Base-by-base conservation (phyloP, 139 green algal species). In the Closterium sp. region DNA sequence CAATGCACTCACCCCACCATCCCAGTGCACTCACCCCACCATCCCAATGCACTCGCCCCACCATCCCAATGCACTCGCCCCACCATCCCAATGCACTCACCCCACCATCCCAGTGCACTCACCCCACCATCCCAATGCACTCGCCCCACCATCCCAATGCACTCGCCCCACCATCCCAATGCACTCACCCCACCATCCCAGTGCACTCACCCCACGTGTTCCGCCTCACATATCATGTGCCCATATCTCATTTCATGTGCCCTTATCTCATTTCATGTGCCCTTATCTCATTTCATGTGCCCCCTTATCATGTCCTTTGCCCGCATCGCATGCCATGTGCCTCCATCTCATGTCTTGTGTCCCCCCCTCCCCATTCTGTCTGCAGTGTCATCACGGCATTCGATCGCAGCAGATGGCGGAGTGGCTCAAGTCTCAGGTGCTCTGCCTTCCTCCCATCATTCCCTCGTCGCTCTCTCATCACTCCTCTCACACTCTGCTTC, bases 361-460 rank as follows among this genome's bases (percentile, higher is more conserved):
- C 55, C 55, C 55, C 55, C 55, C 55, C 55, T 76, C n/a, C n/a
- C n/a, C n/a, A n/a, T n/a, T n/a, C 4, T 84, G 83, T 1, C 33
- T 87, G 86, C 87, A 93, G 91, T 98, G 97, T 93, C 97, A 98
- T 90, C 97, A 98, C 87, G 97, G 97, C 35, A 90, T 98, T 64
- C 90, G 97, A 16, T 97, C 95, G 84, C 96, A 97, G 94, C 91
- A 97, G 34, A 89, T 93, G 36, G 85, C 95, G 43, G 86, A 94
- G 64, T 96, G 95, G 87, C 92, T 97, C 12, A 81, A 94, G 33
- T 93, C 88, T 4, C 89, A 91, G 43, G 91, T 93, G 87, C 33
- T 81, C 93, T 93, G 93, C 96, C 92, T 98, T 98, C 85, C 93
- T 36, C 0, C 81, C 95, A 10, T 94, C 98, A 3, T 94, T 95